Evolutionary conservation across 371 early-diverging fungal genomes (phyloP), one percentile per base, ranked within the genome.

Genomic region (Circinella minor): DNA sequence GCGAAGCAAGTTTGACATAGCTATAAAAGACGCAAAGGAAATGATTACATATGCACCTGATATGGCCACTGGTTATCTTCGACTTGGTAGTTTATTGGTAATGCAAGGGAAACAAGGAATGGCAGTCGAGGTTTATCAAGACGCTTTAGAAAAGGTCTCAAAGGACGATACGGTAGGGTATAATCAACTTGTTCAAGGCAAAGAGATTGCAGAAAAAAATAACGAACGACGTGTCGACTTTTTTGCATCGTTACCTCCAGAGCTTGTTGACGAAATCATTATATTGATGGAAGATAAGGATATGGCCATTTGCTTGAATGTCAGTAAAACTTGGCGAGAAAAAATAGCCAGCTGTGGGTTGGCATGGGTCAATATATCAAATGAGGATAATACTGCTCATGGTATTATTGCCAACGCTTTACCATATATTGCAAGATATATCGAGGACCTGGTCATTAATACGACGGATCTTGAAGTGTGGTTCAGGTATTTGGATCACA

Each of bases 21-120:
- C 63, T 34, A 18, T 65, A 7, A 51, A 65, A 11, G 65, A 65
- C 54, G 65, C 65, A 4, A 18, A 38, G 4, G 37, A 48, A 36
- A 65, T 65, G 65, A 65, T 65, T 47, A 27, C 34, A 3, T 54
- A 51, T 54, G 65, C 34, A 18, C 65, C 65, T 36, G 54, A 49
- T 9, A 17, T 48, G 51, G 54, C 65, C 14, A 36, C 34, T 36
- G 65, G 65, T 4, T 65, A 65, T 38, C 54, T 65, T 36, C 65
- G 65, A n/a, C 48, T 65, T 18, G 65, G 65, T 36, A 13, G n/a
- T 36, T 37, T 65, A 65, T 65, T 37, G n/a, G 15, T 15, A 34
- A 49, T 65, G 65, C 65, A 65, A 49, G 65, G 65, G 4, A 65
- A 65, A 15, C 65, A 46, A 10, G 20, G 37, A 38, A 49, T n/a